A percentile compares a stretch with the other conserved stretches of the same genome.
Conservation (phyloP, 805 yeast genomes). For the Cyberlindnera galapagoensis region DNA sequence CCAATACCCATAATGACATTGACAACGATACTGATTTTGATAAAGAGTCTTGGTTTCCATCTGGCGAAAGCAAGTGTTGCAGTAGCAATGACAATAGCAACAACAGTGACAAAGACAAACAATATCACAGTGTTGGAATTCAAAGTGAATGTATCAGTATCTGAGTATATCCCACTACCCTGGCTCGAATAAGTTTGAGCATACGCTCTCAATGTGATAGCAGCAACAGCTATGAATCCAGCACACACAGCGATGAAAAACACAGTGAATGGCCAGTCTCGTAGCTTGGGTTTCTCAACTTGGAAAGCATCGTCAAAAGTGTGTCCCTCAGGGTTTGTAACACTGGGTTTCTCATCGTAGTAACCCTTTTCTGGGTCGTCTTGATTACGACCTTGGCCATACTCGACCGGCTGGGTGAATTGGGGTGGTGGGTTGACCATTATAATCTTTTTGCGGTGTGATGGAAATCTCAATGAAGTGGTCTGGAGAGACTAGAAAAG, state of each 20-base stretch:
- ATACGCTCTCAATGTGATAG: slow-evolving; percentile 61
- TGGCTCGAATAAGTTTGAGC: slow-evolving; percentile 44
- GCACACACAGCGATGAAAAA: slow-evolving; percentile 42
- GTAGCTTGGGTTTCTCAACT: slow-evolving; percentile 53
- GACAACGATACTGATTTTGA: slow-evolving; percentile 58
- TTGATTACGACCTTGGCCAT: slow-evolving; percentile 8
- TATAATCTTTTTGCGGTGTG: slow-evolving; percentile 4
- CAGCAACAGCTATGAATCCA: slow-evolving; percentile 70
- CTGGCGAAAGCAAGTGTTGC: slow-evolving; percentile 57
- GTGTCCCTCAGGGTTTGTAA: slow-evolving; percentile 32
- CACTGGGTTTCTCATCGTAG: slow-evolving; percentile 26
- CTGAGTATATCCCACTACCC: slow-evolving; percentile 58
- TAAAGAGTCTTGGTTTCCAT: slow-evolving; percentile 57
- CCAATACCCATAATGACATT: slow-evolving; percentile 68
- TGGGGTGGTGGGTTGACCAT: slow-evolving; percentile 12
- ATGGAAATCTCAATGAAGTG: background rate
- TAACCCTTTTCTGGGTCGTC: slow-evolving; percentile 9
- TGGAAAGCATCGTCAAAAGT: slow-evolving; percentile 66
- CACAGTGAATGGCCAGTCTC: slow-evolving; percentile 68
- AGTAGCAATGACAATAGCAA: slow-evolving; percentile 52
- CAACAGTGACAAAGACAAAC: slow-evolving; percentile 56
- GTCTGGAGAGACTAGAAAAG: background rate
- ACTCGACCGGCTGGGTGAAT: slow-evolving; percentile 20
- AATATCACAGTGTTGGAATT: slow-evolving; percentile 71
- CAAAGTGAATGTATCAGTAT: slow-evolving; percentile 50